Percentiles rank a stretch among this genome's conserved stretches.
Evolutionary conservation across 2,329 filamentous ascomycete genomes (phyloP).

Genomic region (Coniella vitis): DNA sequence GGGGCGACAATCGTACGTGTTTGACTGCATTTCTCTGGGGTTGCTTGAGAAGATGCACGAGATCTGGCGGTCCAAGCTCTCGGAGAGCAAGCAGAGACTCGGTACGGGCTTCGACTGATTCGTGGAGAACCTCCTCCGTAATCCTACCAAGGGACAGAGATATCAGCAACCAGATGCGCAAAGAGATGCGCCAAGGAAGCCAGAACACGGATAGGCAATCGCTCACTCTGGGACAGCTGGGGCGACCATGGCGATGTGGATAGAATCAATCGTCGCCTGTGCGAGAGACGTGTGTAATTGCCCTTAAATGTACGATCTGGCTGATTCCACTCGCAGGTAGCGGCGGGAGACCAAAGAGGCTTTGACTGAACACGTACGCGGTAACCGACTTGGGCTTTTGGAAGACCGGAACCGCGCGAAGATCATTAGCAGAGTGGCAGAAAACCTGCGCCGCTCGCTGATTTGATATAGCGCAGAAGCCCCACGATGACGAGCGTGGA

Average conservation of each 20-base stretch:
- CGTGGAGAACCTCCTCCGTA: conserved; percentile 86
- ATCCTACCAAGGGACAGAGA: conserved; percentile 50
- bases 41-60: conserved; percentile 88
- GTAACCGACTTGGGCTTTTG: conserved; percentile 4
- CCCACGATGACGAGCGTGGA: neutral
- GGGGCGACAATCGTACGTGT: conserved; percentile 35
- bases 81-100: conserved; percentile 79
- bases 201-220: conserved; percentile 2
- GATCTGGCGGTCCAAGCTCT: conserved; percentile 90
- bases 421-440: neutral
- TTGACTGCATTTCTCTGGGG: conserved; percentile 49
- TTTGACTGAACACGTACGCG: conserved; percentile 11
- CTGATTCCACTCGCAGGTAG: conserved; percentile 3
- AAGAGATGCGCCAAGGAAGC: conserved; percentile 2
- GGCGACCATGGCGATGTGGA: conserved; percentile 53
- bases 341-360: neutral
- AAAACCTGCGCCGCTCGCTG: neutral
- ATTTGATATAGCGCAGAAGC: neutral
- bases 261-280: conserved; percentile 4
- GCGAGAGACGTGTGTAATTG: conserved; percentile 6
- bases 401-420: neutral
- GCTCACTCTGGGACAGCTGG: conserved; percentile 71
- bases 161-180: conserved; percentile 20
- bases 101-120: conserved; percentile 86
- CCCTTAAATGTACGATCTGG: conserved; percentile 3